phyloP scores from a whole-genome alignment of 306 rosid species.

The Inga leiocalycina region DNA sequence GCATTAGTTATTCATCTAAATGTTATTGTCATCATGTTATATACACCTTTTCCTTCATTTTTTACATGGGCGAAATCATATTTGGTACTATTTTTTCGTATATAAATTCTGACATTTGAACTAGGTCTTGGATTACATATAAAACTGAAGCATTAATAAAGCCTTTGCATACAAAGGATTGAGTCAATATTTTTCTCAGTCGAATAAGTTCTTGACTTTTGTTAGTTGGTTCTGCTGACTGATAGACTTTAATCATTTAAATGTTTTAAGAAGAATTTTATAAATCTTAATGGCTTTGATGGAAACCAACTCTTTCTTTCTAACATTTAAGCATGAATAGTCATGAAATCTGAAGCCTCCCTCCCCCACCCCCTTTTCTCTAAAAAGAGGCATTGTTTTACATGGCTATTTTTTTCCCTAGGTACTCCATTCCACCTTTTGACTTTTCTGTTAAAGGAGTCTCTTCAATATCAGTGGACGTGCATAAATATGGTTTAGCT shows the following conservation, averaged over 20 bases:
- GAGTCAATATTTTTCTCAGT: background rate
- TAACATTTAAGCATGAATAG: background rate
- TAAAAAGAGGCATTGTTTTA: constrained; percentile 7
- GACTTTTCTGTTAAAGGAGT: constrained; percentile 95
- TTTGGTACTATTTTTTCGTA: constrained; percentile 15
- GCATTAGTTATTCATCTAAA: constrained; percentile 20
- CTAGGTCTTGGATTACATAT: background rate
- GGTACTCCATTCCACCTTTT: constrained; percentile 84
- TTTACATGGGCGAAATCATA: background rate
- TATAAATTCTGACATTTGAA: background rate
- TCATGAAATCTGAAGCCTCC: background rate
- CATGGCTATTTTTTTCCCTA: constrained; percentile 33
- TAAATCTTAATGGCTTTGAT: background rate
- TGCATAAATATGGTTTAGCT: constrained; percentile 96
- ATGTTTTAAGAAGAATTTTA: background rate
- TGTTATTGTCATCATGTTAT: constrained; percentile 7
- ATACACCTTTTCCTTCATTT: background rate
- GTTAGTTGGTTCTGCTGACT: background rate
- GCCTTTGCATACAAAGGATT: background rate
- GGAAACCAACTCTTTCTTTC: background rate
- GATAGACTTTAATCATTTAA: background rate
- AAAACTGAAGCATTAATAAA: background rate
- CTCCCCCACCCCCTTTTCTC: background rate
- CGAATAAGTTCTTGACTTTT: background rate
- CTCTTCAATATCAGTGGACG: constrained; percentile 91